These are phyloP conservation scores for Cordyceps fumosorosea DNA, from an alignment of 2,329 filamentous ascomycete species.

Conservation along the genomic window DNA sequence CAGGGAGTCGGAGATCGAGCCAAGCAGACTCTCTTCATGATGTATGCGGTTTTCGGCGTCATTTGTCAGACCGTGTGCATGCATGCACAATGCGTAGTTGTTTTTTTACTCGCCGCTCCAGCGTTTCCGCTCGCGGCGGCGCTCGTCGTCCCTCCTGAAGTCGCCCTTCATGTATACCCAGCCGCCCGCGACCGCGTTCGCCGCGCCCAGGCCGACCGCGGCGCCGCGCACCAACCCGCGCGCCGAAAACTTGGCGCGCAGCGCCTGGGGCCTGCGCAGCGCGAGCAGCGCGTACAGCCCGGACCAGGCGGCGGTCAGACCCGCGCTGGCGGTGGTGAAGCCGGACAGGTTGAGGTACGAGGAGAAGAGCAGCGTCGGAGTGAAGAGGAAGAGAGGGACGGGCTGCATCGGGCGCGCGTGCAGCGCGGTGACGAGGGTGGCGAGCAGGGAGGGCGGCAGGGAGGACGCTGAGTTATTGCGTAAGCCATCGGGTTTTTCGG, in stretches of 20 bases:
- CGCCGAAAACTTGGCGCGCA: conserved; percentile 37
- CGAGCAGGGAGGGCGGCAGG: conserved; percentile 48
- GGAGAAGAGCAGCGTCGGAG: conserved; percentile 48
- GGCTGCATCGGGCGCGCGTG: conserved; percentile 48
- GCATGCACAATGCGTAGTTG: too few species aligned
- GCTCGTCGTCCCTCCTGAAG: conserved; percentile 41
- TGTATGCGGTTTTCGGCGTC: not conserved
- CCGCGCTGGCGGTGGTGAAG: conserved; percentile 50
- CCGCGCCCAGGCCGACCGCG: conserved; percentile 42
- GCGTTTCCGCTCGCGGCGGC: conserved; percentile 42
- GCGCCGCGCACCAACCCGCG: conserved; percentile 44
- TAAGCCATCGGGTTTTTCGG: not conserved
- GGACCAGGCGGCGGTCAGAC: conserved; percentile 49
- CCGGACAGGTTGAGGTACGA: conserved; percentile 55
- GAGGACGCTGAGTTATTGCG: conserved; percentile 38
- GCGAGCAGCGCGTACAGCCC: conserved; percentile 52
- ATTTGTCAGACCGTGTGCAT: not conserved
- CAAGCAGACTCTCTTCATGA: too few species aligned
- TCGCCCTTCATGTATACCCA: conserved; percentile 48
- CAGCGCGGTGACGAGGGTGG: conserved; percentile 49
- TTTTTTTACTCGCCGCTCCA: conserved; percentile 33
- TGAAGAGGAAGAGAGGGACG: conserved; percentile 45
- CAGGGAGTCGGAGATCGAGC: not conserved
- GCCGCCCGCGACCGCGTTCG: conserved; percentile 43
- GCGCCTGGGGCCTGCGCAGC: conserved; percentile 37